Conservation (phyloP, 495 filamentous ascomycete genomes). For the Neurospora tetrasperma region DNA sequence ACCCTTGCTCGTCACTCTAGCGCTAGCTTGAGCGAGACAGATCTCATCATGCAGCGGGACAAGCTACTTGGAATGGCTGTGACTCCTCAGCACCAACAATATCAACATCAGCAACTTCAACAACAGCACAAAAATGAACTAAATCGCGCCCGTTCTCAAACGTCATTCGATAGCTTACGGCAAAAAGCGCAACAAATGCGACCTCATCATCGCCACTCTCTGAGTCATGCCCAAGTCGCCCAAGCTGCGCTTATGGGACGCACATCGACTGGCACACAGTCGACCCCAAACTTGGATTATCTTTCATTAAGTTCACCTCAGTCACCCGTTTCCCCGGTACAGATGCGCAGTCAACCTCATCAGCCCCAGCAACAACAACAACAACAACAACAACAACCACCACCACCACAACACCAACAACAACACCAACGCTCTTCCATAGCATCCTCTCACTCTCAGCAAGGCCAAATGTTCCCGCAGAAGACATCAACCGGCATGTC, state of each 20-base stretch:
- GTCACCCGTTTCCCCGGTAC: slow-evolving; percentile 23
- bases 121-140: slow-evolving; percentile 17
- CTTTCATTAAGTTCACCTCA: slow-evolving; percentile 25
- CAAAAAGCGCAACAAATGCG: slow-evolving; percentile 21
- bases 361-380: slow-evolving; percentile 14
- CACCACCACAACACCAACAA: neutral
- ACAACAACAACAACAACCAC: neutral
- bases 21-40: slow-evolving; percentile 41
- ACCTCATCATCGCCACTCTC: slow-evolving; percentile 35
- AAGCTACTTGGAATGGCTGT: slow-evolving; percentile 41
- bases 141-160: slow-evolving; percentile 24
- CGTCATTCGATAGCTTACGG: slow-evolving; percentile 30
- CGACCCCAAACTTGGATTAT: slow-evolving; percentile 29
- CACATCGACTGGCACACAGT: slow-evolving; percentile 16
- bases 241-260: slow-evolving; percentile 23
- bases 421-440: slow-evolving; percentile 18
- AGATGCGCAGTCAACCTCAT: slow-evolving; percentile 23
- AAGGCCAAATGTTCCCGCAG: slow-evolving; percentile 18
- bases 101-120: slow-evolving; percentile 19
- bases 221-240: slow-evolving; percentile 23
- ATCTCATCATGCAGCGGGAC: slow-evolving; percentile 42
- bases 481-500: slow-evolving; percentile 33
- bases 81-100: slow-evolving; percentile 14
- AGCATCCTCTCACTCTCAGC: slow-evolving; percentile 12
- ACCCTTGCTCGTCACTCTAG: slow-evolving; percentile 26